Evolutionary conservation across 805 yeast genomes (phyloP).

Genomic region (Pichia scutulata): DNA sequence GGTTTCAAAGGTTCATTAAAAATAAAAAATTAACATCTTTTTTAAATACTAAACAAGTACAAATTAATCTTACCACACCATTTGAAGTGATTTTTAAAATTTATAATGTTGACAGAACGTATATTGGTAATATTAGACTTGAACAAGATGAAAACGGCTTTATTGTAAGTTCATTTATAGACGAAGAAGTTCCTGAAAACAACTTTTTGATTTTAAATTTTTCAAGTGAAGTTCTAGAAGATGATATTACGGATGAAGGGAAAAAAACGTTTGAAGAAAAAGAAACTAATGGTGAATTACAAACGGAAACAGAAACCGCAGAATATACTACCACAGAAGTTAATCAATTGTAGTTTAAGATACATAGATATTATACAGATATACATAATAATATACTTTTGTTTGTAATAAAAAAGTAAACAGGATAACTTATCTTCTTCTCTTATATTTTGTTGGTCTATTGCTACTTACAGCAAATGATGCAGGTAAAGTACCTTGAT

Average conservation of each 20-base stretch:
- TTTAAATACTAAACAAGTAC: neutral
- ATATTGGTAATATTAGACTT: constrained; percentile 10
- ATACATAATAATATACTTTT: neutral
- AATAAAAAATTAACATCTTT: neutral
- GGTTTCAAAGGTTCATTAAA: neutral
- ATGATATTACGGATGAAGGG: neutral
- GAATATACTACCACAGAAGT: neutral
- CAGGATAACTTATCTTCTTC: neutral
- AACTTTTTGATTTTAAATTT: constrained; percentile 4
- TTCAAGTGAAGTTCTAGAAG: neutral
- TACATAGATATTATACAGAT: neutral
- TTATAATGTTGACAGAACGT: constrained; percentile 11
- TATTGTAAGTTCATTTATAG: constrained; percentile 8
- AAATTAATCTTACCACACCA: neutral
- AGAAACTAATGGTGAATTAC: neutral
- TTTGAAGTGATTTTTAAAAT: constrained; percentile 7
- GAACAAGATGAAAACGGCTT: constrained; percentile 10
- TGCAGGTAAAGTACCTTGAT: constrained; percentile 75
- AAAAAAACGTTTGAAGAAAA: neutral
- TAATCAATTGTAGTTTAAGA: neutral
- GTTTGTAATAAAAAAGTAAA: neutral
- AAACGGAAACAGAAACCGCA: neutral
- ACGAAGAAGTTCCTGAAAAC: neutral
- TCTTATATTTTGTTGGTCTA: constrained; percentile 3
- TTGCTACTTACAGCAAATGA: constrained; percentile 17